Percentiles rank a stretch among this genome's conserved stretches.
Evolutionary conservation across 2,329 filamentous ascomycete genomes (phyloP).

Genomic region (Claviceps capensis): DNA sequence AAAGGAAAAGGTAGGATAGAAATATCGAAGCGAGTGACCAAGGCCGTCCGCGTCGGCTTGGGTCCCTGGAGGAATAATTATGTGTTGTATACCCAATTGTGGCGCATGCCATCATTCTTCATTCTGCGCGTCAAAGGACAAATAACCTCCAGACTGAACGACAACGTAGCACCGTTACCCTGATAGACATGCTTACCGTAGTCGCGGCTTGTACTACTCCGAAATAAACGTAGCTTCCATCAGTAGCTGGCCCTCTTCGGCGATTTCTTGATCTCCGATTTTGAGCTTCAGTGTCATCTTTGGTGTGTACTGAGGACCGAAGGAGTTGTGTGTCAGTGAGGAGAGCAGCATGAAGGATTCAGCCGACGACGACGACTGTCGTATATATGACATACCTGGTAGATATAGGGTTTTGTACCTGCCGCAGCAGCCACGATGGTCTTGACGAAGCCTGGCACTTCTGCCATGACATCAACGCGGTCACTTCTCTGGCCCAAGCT

Average conservation of each 20-base stretch:
- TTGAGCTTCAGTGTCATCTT: constrained; percentile 67
- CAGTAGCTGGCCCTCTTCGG: constrained; percentile 69
- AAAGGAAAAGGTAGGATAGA: background rate
- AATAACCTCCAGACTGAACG: background rate
- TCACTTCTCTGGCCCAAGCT: constrained; percentile 58
- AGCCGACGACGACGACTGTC: background rate
- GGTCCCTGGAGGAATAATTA: constrained; percentile 6
- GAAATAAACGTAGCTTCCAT: constrained; percentile 95
- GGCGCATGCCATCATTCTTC: constrained; percentile 5
- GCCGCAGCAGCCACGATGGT: constrained; percentile 76
- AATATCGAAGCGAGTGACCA: constrained; percentile 13
- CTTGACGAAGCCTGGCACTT: constrained; percentile 93
- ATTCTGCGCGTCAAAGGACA: background rate
- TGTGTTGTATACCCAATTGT: constrained; percentile 9
- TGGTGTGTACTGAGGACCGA: constrained; percentile 52
- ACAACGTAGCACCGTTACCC: background rate
- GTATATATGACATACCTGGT: constrained; percentile 52
- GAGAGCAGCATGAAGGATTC: background rate
- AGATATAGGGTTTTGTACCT: constrained; percentile 94
- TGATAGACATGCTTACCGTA: background rate
- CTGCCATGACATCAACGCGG: constrained; percentile 82
- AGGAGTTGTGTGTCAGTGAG: background rate
- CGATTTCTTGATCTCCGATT: constrained; percentile 63
- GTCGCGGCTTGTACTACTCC: constrained; percentile 22
- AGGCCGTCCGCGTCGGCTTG: constrained; percentile 14